Percentiles rank a stretch among this genome's conserved stretches.
These are phyloP conservation scores for Saccharomyces hybrid DNA, from an alignment of 1,139 yeast species.

Conservation along the genomic window DNA sequence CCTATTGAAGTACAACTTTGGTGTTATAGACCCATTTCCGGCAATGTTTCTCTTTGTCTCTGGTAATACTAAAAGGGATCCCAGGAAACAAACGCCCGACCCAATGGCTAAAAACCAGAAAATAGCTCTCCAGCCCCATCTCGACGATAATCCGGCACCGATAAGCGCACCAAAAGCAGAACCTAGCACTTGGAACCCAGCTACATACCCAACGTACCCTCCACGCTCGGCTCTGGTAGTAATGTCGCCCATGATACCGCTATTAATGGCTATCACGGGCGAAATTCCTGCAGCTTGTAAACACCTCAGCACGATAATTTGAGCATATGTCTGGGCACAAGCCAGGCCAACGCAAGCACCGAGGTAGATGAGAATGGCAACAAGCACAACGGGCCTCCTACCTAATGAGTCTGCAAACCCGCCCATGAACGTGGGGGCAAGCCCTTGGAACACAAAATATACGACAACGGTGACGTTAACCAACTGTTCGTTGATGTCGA, in stretches of 20 bases:
- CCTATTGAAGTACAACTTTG: slow-evolving; percentile 35
- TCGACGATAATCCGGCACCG: slow-evolving; percentile 56
- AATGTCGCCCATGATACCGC: slow-evolving; percentile 64
- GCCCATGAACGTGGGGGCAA: slow-evolving; percentile 58
- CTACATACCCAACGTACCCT: slow-evolving; percentile 49
- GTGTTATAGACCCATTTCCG: slow-evolving; percentile 56
- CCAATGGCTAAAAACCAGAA: slow-evolving; percentile 67
- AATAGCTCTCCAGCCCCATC: slow-evolving; percentile 66
- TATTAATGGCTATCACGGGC: slow-evolving; percentile 57
- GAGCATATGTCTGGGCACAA: slow-evolving; percentile 37
- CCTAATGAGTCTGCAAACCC: slow-evolving; percentile 63
- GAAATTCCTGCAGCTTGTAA: slow-evolving; percentile 66
- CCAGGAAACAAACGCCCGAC: slow-evolving; percentile 38
- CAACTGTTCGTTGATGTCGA: slow-evolving; percentile 45
- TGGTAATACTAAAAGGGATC: slow-evolving; percentile 45
- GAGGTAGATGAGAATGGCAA: slow-evolving; percentile 44
- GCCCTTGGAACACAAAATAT: slow-evolving; percentile 63
- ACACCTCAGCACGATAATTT: slow-evolving; percentile 50
- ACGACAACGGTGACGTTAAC: slow-evolving; percentile 65
- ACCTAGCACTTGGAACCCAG: slow-evolving; percentile 60
- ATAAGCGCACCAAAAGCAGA: slow-evolving; percentile 70
- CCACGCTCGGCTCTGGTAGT: slow-evolving; percentile 62
- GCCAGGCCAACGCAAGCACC: slow-evolving; percentile 58
- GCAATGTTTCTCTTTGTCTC: slow-evolving; percentile 65
- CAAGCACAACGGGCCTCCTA: slow-evolving; percentile 54